Base-by-base conservation (phyloP, 2,329 filamentous ascomycete genomes). In the Didymella pomorum region DNA sequence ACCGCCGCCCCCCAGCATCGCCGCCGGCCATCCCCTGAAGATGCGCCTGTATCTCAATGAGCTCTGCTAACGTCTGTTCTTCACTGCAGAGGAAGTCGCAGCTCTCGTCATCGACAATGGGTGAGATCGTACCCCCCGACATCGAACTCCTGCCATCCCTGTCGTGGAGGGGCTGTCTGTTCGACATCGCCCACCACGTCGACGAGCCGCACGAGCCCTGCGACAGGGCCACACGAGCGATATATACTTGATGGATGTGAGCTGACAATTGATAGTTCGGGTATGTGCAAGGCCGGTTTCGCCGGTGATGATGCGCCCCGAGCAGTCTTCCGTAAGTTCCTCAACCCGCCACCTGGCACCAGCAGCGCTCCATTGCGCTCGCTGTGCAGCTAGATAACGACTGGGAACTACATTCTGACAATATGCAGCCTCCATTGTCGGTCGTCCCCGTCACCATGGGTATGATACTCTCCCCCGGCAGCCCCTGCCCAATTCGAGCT, bases 81-180 rank as follows among this genome's bases (percentile, higher is more conserved):
- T 67, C 60, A 53, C 21, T 84, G 83, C 80, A 98, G 95, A 99
- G 89, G 95, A 99, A 92, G 95, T 99, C 84, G 95, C 95, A 83
- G 95, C 95, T 84, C 93, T 99, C 92, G 95, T 99, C 84, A 98
- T 99, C 86, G 95, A 99, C 93, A 99, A 99, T 98, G 95, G 95
- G 95, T 99, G 94, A 92, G 93, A 86, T 63, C 60, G 48, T 83
- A 76, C 49, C 65, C 65, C 69, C 68, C 61, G 64, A 64, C 72
- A 78, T 73, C 68, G 58, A 68, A 62, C 65, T 56, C 63, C 67
- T 53, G 66, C 68, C 67, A 73, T 74, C 73, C 69, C 69, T 72
- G 74, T 69, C 67, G 73, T 73, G 70, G 76, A 76, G 74, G 72
- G 74, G 73, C 70, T 69, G 50, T 69, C 69, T 63, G 68, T 68